Base-by-base conservation (phyloP, 108 stramenopile genomes). In the Pseudonitzschia pungens region DNA sequence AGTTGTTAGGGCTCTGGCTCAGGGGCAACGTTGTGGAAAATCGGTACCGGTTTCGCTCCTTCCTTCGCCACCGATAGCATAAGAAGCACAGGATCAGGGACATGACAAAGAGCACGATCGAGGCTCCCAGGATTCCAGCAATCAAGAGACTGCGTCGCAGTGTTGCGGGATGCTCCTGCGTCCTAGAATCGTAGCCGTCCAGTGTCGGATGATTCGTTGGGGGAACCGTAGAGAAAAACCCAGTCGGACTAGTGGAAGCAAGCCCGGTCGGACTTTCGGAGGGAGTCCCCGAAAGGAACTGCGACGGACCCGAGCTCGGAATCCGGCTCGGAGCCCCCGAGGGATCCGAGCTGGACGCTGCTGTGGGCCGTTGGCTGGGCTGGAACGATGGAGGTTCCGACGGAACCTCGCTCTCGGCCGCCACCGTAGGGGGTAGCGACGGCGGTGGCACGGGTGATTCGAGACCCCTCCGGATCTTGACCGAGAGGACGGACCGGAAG, bases 121-220 rank as follows among this genome's bases (percentile, higher is more conserved):
- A 44, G 10, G 66, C 56, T 43, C 75, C 75, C 18, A 66, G 53
- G 32, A 78, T 68, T 9, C 65, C 71, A 14, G 77, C 71, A 31
- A 78, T 45, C 26, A 71, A 33, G 65, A 36, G 36, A 36, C 6
- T 36, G 8, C 24, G 18, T 20, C n/a, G n/a, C n/a, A n/a, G n/a
- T n/a, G n/a, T n/a, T n/a, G 28, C 33, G 6, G 65, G 20, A 10
- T 28, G 41, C 28, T 28, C 28, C 28, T 0, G 27, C 0, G 68
- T 69, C 4, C 50, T 28, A 2, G 52, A 52, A 4, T 52, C 5
- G 0, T 50, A 27, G 27, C 51, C 50, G 27, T 28, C 29, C 26
- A 29, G 9, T 69, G 50, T 53, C 20, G 68, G 48, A 27, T 28
- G 65, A 6, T 12, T 66, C n/a, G 50, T 3, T 3, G 50, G 3